Conservation (phyloP, 345 rosid species). For the Carallia brachiata region DNA sequence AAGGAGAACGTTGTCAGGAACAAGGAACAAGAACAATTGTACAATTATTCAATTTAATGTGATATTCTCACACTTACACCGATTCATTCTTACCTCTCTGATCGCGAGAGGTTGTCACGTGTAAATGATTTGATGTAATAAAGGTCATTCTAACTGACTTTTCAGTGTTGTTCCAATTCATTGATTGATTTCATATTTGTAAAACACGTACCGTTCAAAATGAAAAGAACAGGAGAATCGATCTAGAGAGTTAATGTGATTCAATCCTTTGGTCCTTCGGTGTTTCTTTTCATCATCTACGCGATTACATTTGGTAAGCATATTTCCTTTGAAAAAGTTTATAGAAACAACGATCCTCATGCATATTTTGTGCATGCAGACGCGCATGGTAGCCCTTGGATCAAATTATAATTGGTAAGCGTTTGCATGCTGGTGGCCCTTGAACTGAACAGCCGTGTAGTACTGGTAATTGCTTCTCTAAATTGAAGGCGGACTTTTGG, state of each 20-base stretch:
- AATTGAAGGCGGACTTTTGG: not conserved
- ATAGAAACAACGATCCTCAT: too few species aligned
- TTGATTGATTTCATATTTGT: conserved; percentile 28
- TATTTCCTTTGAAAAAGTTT: not conserved
- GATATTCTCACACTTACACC: conserved; percentile 35
- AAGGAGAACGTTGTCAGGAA: conserved; percentile 17
- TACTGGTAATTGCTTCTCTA: not conserved
- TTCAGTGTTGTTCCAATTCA: conserved; percentile 8
- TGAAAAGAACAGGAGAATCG: not conserved
- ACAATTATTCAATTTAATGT: conserved; percentile 44
- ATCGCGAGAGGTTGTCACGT: conserved; percentile 27
- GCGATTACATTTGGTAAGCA: not conserved
- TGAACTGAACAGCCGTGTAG: too few species aligned
- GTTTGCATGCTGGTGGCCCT: too few species aligned
- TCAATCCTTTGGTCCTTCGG: too few species aligned
- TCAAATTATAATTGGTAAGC: too few species aligned
- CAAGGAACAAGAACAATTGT: conserved; percentile 29
- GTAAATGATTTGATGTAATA: conserved; percentile 51
- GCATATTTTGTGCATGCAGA: too few species aligned
- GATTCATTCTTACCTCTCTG: conserved; percentile 39
- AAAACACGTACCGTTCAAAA: conserved; percentile 11
- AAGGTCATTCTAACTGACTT: conserved; percentile 24
- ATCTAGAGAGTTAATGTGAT: not conserved
- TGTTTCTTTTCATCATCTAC: not conserved
- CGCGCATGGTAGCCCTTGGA: too few species aligned